Base-by-base conservation (phyloP, 176 grass and related monocot genomes). In the Tuctoria greenei region DNA sequence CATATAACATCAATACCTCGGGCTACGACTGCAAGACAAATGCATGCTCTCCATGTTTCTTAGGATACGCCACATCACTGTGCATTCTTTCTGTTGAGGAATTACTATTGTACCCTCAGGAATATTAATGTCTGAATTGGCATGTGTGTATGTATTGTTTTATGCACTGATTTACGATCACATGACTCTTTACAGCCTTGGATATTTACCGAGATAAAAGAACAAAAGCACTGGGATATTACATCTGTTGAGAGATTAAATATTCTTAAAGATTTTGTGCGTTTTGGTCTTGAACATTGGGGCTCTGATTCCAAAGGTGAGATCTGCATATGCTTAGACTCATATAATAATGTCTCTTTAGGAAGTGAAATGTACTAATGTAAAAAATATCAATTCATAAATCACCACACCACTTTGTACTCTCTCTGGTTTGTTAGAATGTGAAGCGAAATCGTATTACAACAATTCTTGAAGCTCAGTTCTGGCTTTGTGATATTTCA, bases 181-280 rank as follows among this genome's bases (percentile, higher is more conserved):
- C 23, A 45, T 86, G 68, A 67, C 45, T 14, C 58, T 64, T 86
- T 25, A 55, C 87, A 97, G 91, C 91, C 95, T 60, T 97, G 95
- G 95, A 81, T 97, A 93, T 93, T 97, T 87, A 97, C 95, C 39
- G 95, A 97, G 82, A 90, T 97, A 76, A 97, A 97, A 84, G 95
- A 97, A 91, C 86, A 97, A 78, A 91, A 65, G 64, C 84, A 97
- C 75, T 97, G 95, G 91, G 95, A 97, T 16, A 93, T 97, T 66
- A 93, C 81, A 14, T 97, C 95, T 66, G 86, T 67, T 0, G 95
- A 93, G 84, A 84, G 95, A 73, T 79, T 93, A 43, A 83, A 81
- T 84, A 93, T 97, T 75, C 82, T 97, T 28, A 97, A 89, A 91
- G 94, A 97, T 70, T 97, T 85, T 71, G 86, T 81, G 42, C 75